These are phyloP conservation scores for Nosema muscidifuracis DNA, from an alignment of 371 early-diverging fungal genomes.

Conservation along the genomic window DNA sequence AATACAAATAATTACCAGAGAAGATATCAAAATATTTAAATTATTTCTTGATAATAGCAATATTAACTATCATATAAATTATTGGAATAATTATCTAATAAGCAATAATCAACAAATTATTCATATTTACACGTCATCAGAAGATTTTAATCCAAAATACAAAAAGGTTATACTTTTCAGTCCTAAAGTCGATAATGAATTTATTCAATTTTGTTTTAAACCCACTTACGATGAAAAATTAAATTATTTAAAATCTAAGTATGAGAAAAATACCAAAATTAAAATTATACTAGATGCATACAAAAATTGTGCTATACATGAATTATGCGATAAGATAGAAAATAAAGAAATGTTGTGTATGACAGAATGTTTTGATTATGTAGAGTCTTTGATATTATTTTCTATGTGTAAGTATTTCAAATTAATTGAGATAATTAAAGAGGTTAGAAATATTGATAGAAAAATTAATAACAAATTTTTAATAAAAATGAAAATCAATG, in stretches of 20 bases:
- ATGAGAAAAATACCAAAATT: not conserved
- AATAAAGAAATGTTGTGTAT: not conserved
- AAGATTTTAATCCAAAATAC: not conserved
- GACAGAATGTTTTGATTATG: not conserved
- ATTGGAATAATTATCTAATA: not conserved
- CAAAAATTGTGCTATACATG: not conserved
- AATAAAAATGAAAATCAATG: not conserved
- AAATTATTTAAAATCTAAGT: not conserved
- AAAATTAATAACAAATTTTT: not conserved
- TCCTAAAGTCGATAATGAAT: not conserved
- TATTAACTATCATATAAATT: not conserved
- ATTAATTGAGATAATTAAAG: not conserved
- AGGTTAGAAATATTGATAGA: not conserved
- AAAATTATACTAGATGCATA: not conserved
- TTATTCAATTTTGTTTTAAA: not conserved
- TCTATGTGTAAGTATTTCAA: not conserved
- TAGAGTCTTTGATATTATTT: not conserved
- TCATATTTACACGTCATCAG: not conserved
- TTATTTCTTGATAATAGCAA: not conserved
- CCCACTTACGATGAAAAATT: not conserved
- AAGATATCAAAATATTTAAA: not conserved
- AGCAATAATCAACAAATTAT: not conserved
- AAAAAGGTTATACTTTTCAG: not conserved
- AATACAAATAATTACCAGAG: not conserved
- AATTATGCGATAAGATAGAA: not conserved